Evolutionary conservation across 2,329 filamentous ascomycete genomes (phyloP), one percentile per base, ranked within the genome.

Genomic region (Sordariomycetes sp.): DNA sequence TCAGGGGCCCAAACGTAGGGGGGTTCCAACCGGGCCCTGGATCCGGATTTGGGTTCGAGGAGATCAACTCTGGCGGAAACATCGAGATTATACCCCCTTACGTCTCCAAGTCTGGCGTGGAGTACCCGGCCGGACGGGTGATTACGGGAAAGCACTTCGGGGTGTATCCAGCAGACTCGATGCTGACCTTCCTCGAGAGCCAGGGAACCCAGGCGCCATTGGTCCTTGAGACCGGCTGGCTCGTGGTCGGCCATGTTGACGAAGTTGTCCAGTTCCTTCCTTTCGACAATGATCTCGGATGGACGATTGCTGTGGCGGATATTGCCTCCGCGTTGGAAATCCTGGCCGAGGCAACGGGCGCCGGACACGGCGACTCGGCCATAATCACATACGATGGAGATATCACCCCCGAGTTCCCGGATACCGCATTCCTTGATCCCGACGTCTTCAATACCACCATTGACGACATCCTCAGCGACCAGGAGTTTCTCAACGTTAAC

Each of bases 41-140:
- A 3, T 58, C 58, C 2, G 60, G 59, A 14, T 62, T 62, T 35
- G 59, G 60, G 3, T 57, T 54, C 53, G 55, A 58, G 20, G 59
- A 62, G 11, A 64, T 64, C 32, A 64, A 68, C 34, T 63, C 61
- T 0, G 59, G 57, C 3, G 68, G 72, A 0, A 74, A 74, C 58
- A 54, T 75, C 3, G 72, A 74, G 59, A 70, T 70, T 0, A 72
- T 73, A 32, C 67, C 66, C 18, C 68, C 65, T 4, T 65, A 67
- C 25, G 61, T 34, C n/a, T 62, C 60, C 1, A 35, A 62, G 54
- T 60, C 64, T 2, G 64, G 61, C 0, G 62, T 60, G 16, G 55
- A 53, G 1, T 68, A 63, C 14, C 24, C 24, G 3, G 54, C 37
- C 11, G 54, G 54, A 20, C 34, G 54, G 3, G 32, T 55, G 3